Evolutionary conservation across 129 eudicot species (phyloP), one percentile per base, ranked within the genome.

Genomic region (Solidago caesia): DNA sequence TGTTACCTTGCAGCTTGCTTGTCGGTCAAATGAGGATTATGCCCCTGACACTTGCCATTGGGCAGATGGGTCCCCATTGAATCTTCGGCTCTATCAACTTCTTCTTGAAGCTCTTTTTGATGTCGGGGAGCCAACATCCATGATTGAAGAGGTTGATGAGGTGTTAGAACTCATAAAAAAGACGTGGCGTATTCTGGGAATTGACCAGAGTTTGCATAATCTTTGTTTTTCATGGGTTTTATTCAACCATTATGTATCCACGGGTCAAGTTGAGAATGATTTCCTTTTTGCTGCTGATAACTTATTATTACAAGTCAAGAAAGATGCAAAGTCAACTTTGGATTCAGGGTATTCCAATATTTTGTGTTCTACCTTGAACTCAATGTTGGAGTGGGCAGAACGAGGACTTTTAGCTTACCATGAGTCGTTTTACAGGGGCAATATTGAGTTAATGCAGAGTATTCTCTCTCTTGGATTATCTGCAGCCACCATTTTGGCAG

Each of bases 41-140:
- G 63, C 59, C 59, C 81, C 92, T 4, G 89, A 82, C 70, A 64
- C 43, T 7, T 92, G 97, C 80, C 97, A 92, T 75, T 92, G 97
- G 97, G 97, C 96, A 43, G 97, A 92, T 84, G 97, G 96, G 52
- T 47, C 81, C 47, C 97, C 97, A 3, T 71, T 92, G 79, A 92
- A 87, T 83, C 85, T 92, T 27, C 84, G 83, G 27, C 86, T 92
- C n/a, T 92, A 92, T 63, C 87, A 82, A 68, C 81, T 83, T 64
- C 89, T 92, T 60, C 80, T 92, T 13, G 96, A 92, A 80, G 86
- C 96, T 70, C 91, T 91, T 83, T 92, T 92, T 76, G 97, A 92
- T 63, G 81, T 89, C 6, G 84, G 87, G 77, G 96, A 92, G 33
- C 85, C 92, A 52, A 71, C 91, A 13, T 81, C 87, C 29, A 75